phyloP scores from a whole-genome alignment of 768 basidiomycete species.

The Termitomyces heimii region DNA sequence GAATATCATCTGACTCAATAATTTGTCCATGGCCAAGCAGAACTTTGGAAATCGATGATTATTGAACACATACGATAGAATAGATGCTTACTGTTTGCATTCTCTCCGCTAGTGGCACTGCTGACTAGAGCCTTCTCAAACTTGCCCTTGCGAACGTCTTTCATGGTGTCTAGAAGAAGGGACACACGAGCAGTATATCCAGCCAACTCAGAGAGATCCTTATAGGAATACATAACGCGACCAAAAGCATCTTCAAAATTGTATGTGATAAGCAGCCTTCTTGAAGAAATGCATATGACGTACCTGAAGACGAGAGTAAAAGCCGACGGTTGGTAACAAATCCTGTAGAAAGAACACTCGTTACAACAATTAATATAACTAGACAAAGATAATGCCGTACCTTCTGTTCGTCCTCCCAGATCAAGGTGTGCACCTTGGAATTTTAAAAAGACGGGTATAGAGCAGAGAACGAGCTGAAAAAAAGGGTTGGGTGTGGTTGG shows the following conservation, averaged over 20 bases:
- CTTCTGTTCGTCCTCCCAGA: conserved; percentile 86
- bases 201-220: conserved; percentile 92
- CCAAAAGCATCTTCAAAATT: conserved; percentile 75
- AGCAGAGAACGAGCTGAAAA: conserved; percentile 73
- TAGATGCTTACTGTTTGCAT: conserved; percentile 60
- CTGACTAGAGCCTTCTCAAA: conserved; percentile 87
- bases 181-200: conserved; percentile 94
- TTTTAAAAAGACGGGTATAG: conserved; percentile 90
- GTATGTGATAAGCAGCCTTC: neutral
- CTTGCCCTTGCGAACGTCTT: conserved; percentile 75
- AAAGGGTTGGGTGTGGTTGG: neutral
- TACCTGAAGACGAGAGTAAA: conserved; percentile 80
- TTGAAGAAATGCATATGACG: conserved; percentile 7
- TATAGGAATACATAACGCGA: conserved; percentile 95
- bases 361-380: neutral
- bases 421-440: conserved; percentile 70
- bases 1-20: conserved; percentile 82
- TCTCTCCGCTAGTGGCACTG: conserved; percentile 66
- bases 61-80: neutral
- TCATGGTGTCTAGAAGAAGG: conserved; percentile 84
- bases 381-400: conserved; percentile 27
- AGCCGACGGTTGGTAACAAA: conserved; percentile 96
- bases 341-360: conserved; percentile 35
- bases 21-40: conserved; percentile 74
- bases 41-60: conserved; percentile 36